phyloP scores from a whole-genome alignment of 305 asterid species.

The Fraxinus velutina region DNA sequence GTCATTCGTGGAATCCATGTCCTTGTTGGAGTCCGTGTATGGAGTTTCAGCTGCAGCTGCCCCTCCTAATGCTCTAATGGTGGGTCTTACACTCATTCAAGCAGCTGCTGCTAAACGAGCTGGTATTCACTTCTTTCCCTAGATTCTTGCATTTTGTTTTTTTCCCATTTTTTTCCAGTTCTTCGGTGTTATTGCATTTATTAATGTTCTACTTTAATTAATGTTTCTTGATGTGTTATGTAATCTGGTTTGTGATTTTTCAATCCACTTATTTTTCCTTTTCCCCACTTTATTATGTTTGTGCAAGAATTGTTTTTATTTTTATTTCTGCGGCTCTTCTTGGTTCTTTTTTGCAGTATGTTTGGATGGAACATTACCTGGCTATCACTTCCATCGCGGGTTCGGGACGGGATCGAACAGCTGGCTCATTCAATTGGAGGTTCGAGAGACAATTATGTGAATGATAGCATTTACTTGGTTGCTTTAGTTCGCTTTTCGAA shows the following conservation, averaged over 20 bases:
- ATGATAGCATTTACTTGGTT: neutral
- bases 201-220: neutral
- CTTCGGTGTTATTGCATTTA: neutral
- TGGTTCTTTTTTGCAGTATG: slow-evolving; percentile 35
- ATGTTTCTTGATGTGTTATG: neutral
- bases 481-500: neutral
- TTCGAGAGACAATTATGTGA: slow-evolving; percentile 12
- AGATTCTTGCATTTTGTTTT: neutral
- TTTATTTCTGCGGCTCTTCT: neutral
- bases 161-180: neutral
- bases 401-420: slow-evolving; percentile 42
- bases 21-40: slow-evolving; percentile 36
- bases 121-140: slow-evolving; percentile 34
- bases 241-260: neutral
- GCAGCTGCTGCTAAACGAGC: slow-evolving; percentile 66
- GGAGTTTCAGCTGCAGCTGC: slow-evolving; percentile 36
- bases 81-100: slow-evolving; percentile 49
- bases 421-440: slow-evolving; percentile 55
- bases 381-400: slow-evolving; percentile 50
- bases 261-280: neutral
- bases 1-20: slow-evolving; percentile 41
- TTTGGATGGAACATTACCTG: slow-evolving; percentile 51
- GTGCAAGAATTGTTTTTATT: neutral
- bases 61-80: slow-evolving; percentile 50
- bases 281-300: neutral